These are phyloP conservation scores for Apiotrichum gamsii DNA, from an alignment of 1,284 basidiomycete species.

Conservation along the genomic window DNA sequence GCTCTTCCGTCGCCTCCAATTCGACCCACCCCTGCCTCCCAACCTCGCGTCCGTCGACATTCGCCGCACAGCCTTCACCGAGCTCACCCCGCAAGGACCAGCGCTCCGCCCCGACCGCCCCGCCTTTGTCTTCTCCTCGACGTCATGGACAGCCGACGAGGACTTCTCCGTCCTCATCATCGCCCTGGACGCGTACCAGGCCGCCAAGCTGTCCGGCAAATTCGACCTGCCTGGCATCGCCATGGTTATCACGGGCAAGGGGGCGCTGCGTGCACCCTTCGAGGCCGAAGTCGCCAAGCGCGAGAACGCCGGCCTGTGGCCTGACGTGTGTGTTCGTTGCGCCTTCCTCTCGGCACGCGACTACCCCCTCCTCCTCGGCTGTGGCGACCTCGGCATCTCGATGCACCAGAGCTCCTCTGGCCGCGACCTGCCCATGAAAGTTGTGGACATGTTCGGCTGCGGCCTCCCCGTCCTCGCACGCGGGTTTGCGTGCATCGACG, in stretches of 20 bases:
- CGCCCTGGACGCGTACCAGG: conserved; percentile 58
- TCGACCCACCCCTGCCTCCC: conserved; percentile 33
- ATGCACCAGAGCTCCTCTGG: conserved; percentile 86
- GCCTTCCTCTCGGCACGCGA: conserved; percentile 81
- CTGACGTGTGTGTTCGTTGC: conserved; percentile 73
- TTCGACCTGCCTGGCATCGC: conserved; percentile 62
- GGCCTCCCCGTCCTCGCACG: conserved; percentile 87
- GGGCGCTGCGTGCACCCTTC: conserved; percentile 67
- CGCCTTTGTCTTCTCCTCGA: conserved; percentile 82
- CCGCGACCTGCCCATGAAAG: conserved; percentile 96
- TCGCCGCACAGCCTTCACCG: conserved; percentile 28
- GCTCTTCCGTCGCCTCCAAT: conserved; percentile 56
- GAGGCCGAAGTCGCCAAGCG: conserved; percentile 59
- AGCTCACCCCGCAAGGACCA: conserved; percentile 24
- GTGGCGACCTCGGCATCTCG: conserved; percentile 85
- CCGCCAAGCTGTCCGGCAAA: conserved; percentile 14
- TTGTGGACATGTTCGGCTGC: conserved; percentile 99
- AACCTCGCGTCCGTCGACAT: conserved; percentile 37
- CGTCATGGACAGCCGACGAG: conserved; percentile 97
- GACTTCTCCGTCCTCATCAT: conserved; percentile 79
- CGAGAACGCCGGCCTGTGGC: conserved; percentile 60
- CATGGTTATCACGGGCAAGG: conserved; percentile 87
- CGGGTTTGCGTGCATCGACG: conserved; percentile 74
- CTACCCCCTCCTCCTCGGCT: conserved; percentile 79
- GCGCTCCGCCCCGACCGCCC: conserved; percentile 62